Percentiles rank a stretch among this genome's conserved stretches.
phyloP scores from a whole-genome alignment of 176 grass and related monocot species.

The Saccharum spontaneum region DNA sequence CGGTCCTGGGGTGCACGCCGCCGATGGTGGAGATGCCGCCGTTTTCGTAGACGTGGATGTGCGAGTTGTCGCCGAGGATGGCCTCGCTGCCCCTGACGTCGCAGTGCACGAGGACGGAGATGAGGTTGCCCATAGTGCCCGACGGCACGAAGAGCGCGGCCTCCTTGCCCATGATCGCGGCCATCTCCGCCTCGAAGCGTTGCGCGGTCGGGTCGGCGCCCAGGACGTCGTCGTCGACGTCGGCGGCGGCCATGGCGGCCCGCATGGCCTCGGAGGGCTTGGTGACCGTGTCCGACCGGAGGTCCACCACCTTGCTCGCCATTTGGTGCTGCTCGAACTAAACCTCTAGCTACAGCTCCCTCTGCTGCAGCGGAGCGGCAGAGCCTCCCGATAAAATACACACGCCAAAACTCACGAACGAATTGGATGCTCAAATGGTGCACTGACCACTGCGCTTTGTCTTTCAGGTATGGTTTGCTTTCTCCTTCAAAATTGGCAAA shows the following conservation, averaged over 20 bases:
- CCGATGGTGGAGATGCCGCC: conserved; percentile 87
- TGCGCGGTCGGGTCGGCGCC: conserved; percentile 73
- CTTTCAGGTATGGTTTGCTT: not conserved
- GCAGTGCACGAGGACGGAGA: conserved; percentile 91
- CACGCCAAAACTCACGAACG: not conserved
- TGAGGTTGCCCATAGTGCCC: conserved; percentile 92
- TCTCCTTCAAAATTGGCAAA: not conserved
- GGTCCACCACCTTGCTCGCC: conserved; percentile 71
- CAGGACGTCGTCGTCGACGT: conserved; percentile 86
- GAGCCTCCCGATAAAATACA: not conserved
- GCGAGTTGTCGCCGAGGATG: conserved; percentile 80
- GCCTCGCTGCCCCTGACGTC: conserved; percentile 80
- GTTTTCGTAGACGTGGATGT: conserved; percentile 94
- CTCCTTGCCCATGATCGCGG: conserved; percentile 82
- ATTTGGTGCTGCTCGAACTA: conserved; percentile 22
- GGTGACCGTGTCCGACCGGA: conserved; percentile 89
- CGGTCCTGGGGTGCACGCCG: conserved; percentile 72
- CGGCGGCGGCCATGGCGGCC: conserved; percentile 80
- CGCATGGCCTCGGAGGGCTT: conserved; percentile 87
- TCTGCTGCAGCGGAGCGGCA: not conserved
- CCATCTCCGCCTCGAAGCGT: conserved; percentile 68
- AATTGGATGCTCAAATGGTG: not conserved
- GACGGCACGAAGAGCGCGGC: conserved; percentile 89
- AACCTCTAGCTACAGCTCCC: not conserved
- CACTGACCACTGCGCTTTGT: not conserved